Conservation (phyloP, 2,329 filamentous ascomycete species). For the Nothomitra cinnamomea region DNA sequence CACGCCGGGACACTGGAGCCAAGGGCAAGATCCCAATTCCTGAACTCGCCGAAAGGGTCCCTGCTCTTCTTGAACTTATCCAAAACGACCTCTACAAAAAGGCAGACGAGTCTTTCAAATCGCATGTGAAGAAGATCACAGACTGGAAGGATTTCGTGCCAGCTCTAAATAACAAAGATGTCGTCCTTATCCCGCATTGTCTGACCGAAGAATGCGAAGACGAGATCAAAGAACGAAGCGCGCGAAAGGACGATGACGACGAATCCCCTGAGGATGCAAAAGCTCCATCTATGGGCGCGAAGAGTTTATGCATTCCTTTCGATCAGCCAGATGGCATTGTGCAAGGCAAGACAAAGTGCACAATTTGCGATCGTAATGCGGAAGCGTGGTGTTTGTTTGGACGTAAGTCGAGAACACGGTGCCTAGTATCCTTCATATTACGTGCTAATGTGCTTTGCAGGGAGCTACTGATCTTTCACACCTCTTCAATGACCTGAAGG, state of each 20-base stretch:
- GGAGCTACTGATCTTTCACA: conserved; percentile 6
- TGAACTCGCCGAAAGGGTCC: conserved; percentile 56
- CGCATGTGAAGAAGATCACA: conserved; percentile 64
- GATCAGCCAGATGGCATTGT: conserved; percentile 71
- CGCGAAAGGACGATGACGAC: conserved; percentile 49
- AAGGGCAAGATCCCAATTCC: conserved; percentile 53
- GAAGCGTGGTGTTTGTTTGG: conserved; percentile 91
- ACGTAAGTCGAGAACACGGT: conserved; percentile 28
- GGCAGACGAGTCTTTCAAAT: conserved; percentile 61
- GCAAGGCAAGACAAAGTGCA: conserved; percentile 72
- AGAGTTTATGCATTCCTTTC: conserved; percentile 63
- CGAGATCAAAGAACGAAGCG: conserved; percentile 83
- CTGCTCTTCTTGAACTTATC: conserved; percentile 73
- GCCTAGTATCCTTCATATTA: background rate
- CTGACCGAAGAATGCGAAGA: conserved; percentile 75
- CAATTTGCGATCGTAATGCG: conserved; percentile 63
- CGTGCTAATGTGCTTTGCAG: conserved; percentile 1
- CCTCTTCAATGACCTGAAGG: too few species aligned
- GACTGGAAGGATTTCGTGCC: conserved; percentile 89
- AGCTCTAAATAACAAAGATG: conserved; percentile 78
- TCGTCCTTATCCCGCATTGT: conserved; percentile 84
- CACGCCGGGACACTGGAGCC: conserved; percentile 60
- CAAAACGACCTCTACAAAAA: conserved; percentile 65
- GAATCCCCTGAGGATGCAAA: conserved; percentile 59
- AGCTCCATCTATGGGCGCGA: conserved; percentile 59